Conservation (phyloP, 2,329 filamentous ascomycete genomes). For the Epichloe aotearoae region DNA sequence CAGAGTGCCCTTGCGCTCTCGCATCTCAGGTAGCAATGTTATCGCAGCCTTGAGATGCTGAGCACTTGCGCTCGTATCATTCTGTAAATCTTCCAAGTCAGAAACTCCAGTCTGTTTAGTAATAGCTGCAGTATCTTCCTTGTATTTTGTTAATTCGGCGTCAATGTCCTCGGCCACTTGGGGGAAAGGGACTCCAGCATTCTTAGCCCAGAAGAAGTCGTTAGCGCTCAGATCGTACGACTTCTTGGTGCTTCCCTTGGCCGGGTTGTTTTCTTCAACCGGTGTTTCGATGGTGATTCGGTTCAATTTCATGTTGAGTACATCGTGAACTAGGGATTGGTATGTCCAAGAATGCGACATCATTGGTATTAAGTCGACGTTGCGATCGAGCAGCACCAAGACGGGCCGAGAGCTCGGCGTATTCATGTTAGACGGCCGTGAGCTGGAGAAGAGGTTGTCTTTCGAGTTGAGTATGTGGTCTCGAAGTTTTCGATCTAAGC, state of each 20-base stretch:
- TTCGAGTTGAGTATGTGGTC: conserved; percentile 97
- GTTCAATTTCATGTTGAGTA: conserved; percentile 54
- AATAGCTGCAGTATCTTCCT: conserved; percentile 86
- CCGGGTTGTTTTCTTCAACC: conserved; percentile 61
- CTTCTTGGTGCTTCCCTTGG: conserved; percentile 69
- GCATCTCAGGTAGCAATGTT: conserved; percentile 77
- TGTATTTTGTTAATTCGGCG: conserved; percentile 83
- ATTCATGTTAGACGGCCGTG: conserved; percentile 43
- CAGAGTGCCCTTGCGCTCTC: conserved; percentile 81
- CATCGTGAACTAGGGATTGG: conserved; percentile 66
- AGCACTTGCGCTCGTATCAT: conserved; percentile 76
- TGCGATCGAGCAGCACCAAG: conserved; percentile 85
- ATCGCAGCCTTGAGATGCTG: conserved; percentile 95
- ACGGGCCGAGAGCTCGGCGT: conserved; percentile 71
- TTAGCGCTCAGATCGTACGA: conserved; percentile 79
- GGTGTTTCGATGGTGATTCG: conserved; percentile 85
- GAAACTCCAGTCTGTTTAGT: conserved; percentile 91
- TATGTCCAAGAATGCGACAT: conserved; percentile 82
- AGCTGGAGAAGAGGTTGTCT: conserved; percentile 80
- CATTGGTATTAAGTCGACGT: conserved; percentile 93
- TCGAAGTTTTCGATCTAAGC: conserved; percentile 86
- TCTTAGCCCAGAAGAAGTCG: conserved; percentile 95
- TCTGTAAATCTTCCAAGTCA: conserved; percentile 83
- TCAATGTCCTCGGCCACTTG: conserved; percentile 96
- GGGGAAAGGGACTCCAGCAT: conserved; percentile 75